phyloP scores from a whole-genome alignment of 257 asterid species.

The Plantago major region DNA sequence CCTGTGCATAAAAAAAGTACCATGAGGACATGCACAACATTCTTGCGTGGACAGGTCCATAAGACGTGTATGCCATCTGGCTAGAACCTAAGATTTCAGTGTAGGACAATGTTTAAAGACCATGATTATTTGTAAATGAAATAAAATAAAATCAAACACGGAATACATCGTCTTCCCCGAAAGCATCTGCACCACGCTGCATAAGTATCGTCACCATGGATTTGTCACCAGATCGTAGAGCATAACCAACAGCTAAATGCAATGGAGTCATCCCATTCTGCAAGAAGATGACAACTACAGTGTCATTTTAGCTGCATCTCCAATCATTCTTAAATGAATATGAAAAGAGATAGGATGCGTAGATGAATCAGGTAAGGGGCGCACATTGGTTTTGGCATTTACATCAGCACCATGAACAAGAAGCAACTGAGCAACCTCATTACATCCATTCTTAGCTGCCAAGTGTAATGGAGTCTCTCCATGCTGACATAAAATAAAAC shows the following conservation, averaged over 20 bases:
- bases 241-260: conserved; percentile 42
- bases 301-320: neutral
- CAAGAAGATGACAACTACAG: conserved; percentile 8
- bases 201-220: conserved; percentile 24
- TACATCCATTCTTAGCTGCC: conserved; percentile 41
- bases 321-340: neutral
- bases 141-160: no score
- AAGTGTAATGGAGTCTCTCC: conserved; percentile 50
- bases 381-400: conserved; percentile 41
- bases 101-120: no score
- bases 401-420: conserved; percentile 28
- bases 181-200: conserved; percentile 34
- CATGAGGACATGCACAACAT: neutral
- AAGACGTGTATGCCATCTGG: no score
- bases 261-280: conserved; percentile 40
- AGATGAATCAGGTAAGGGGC: neutral
- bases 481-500: conserved; percentile 24
- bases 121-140: no score
- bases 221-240: conserved; percentile 35
- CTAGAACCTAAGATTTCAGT: no score
- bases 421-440: conserved; percentile 25
- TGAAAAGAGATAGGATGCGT: neutral
- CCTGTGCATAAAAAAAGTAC: conserved; percentile 40
- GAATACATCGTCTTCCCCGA: conserved; percentile 32
- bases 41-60: no score